Conservation (phyloP, 331 rosid genomes). For the Malus hybrid region DNA sequence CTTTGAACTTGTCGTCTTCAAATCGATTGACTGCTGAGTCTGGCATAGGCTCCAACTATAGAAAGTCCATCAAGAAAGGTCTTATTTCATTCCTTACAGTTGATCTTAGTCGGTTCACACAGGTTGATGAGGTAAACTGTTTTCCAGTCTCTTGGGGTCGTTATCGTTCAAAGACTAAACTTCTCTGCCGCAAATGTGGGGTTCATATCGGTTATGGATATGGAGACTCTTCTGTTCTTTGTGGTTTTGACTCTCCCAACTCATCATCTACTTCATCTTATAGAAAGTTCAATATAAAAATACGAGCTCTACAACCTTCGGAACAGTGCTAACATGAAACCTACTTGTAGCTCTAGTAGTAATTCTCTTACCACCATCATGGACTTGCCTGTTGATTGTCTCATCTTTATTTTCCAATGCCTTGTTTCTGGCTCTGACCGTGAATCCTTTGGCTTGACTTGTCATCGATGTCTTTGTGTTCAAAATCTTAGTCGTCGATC, state of each 20-base stretch:
- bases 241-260: conserved; percentile 43
- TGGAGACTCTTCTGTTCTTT: conserved; percentile 40
- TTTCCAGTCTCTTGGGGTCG: conserved; percentile 44
- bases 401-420: conserved; percentile 36
- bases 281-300: conserved; percentile 46
- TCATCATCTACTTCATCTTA: conserved; percentile 37
- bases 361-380: conserved; percentile 32
- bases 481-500: conserved; percentile 41
- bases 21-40: conserved; percentile 53
- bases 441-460: conserved; percentile 65
- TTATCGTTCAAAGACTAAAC: conserved; percentile 39
- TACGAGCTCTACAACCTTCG: conserved; percentile 47
- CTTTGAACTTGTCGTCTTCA: conserved; percentile 50
- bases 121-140: conserved; percentile 57
- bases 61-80: conserved; percentile 47
- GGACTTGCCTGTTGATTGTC: conserved; percentile 56
- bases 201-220: conserved; percentile 57
- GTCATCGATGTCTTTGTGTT: conserved; percentile 47
- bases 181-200: conserved; percentile 56
- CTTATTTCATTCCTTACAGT: conserved; percentile 42
- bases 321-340: conserved; percentile 54
- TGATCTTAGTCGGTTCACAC: conserved; percentile 60
- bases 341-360: neutral
- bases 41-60: conserved; percentile 42
- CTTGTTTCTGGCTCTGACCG: conserved; percentile 36